phyloP scores from a whole-genome alignment of 331 rosid genomes.

The Telfairia occidentalis region DNA sequence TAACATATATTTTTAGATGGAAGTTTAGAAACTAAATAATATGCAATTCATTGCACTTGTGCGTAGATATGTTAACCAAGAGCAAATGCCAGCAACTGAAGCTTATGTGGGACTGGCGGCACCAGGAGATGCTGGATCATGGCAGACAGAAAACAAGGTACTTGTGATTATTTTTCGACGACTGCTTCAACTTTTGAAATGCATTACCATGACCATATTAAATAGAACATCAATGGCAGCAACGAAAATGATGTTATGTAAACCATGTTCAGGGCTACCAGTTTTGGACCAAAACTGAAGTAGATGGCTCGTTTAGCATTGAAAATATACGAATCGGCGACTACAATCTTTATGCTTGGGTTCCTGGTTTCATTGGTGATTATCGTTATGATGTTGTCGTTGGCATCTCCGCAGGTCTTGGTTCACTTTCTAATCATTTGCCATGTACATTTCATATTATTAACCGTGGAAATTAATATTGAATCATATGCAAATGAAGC shows the following conservation, averaged over 20 bases:
- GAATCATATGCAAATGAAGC: neutral
- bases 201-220: neutral
- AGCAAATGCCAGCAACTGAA: slow-evolving; percentile 14
- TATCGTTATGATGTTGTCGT: slow-evolving; percentile 32
- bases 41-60: neutral
- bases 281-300: slow-evolving; percentile 57
- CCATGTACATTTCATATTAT: neutral
- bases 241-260: neutral
- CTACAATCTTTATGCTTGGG: slow-evolving; percentile 80
- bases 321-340: slow-evolving; percentile 43
- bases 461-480: neutral
- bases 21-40: neutral
- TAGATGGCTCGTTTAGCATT: slow-evolving; percentile 54
- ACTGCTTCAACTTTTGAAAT: neutral
- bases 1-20: neutral
- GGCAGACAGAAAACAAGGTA: slow-evolving; percentile 39
- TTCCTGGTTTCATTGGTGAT: slow-evolving; percentile 74
- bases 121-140: slow-evolving; percentile 36
- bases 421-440: neutral
- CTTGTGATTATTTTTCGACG: neutral
- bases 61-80: slow-evolving; percentile 20
- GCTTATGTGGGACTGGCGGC: slow-evolving; percentile 34
- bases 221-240: neutral
- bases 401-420: slow-evolving; percentile 44
- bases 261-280: slow-evolving; percentile 59